These are phyloP conservation scores for Xylariales sp. DNA, from an alignment of 2,329 filamentous ascomycete genomes.

Conservation along the genomic window DNA sequence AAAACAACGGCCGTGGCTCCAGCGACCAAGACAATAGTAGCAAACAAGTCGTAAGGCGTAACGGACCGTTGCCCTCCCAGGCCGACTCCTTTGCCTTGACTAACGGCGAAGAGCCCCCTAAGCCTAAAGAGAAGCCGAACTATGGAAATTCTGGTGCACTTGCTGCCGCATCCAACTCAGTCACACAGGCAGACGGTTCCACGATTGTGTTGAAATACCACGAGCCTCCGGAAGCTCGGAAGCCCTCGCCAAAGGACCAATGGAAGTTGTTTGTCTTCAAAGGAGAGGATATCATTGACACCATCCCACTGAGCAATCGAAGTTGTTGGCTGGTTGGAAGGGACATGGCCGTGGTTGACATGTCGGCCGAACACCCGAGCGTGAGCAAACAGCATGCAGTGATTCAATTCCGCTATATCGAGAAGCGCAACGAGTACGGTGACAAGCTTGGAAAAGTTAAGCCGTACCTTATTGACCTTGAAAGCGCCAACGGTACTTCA, in stretches of 20 bases:
- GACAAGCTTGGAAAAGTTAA: conserved; percentile 82
- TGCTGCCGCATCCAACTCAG: conserved; percentile 85
- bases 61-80: conserved; percentile 70
- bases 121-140: conserved; percentile 88
- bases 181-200: conserved; percentile 77
- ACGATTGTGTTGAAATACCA: conserved; percentile 92
- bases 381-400: conserved; percentile 96
- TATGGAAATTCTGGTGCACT: conserved; percentile 83
- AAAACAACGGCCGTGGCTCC: conserved; percentile 33
- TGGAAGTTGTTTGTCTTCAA: conserved; percentile 98
- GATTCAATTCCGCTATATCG: conserved; percentile 88
- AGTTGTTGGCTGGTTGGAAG: conserved; percentile 94
- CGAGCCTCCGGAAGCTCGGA: conserved; percentile 92
- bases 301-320: conserved; percentile 77
- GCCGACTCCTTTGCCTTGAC: conserved; percentile 68
- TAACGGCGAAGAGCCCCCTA: conserved; percentile 61
- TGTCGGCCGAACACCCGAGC: conserved; percentile 88
- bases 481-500: conserved; percentile 89
- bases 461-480: conserved; percentile 92
- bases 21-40: conserved; percentile 38
- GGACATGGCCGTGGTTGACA: conserved; percentile 82
- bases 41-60: conserved; percentile 51
- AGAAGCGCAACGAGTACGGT: conserved; percentile 86
- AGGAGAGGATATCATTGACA: conserved; percentile 81
- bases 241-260: conserved; percentile 78